Evolutionary conservation across 495 filamentous ascomycete species (phyloP), one percentile per base, ranked within the genome.

Genomic region (Trichoderma gamsii): DNA sequence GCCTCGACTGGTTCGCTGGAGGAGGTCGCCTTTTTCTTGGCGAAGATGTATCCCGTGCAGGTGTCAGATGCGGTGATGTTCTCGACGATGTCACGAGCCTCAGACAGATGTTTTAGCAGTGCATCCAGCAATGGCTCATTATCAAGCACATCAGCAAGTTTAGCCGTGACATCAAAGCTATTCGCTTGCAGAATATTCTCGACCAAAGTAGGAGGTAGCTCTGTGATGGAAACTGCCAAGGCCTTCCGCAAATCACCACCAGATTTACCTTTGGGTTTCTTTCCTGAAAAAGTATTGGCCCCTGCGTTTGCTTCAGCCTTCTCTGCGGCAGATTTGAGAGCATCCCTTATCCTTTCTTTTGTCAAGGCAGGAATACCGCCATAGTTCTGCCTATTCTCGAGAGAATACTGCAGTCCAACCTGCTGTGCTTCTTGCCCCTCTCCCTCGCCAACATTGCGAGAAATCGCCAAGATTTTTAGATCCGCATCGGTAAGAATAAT

Each of bases 401-500:
- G 77, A 6, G 87, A 89, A 75, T 98, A 98, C 64, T 85, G 86
- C 68, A 90, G 71, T 0, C 93, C 93, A 7, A 92, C 80, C 63
- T 90, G 83, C 76, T 92, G 89, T 41, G 90, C 88, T 64, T 92
- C 89, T 71, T 88, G 84, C 1, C 88, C 91, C 70, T 92, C 91
- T 3, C 85, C 81, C 16, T 85, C 87, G 25, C 85, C 73, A 5
- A 99, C 94, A 69, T 88, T 85, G n/a, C 95, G 88, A 72, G 96
- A 80, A 49, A 97, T 78, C 3, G 89, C 86, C 15, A 97, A 73
- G 68, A 97, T 90, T 63, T 86, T 90, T 67, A 91, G 80, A 16
- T 94, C 89, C 49, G 83, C 81, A 73, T 97, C 92, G 3, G 93
- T 96, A 65, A 99, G 81, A 65, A 99, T 90, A 67, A 99, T 88